Percentiles rank a stretch among this genome's conserved stretches.
phyloP scores from a whole-genome alignment of 192 early-diverging fungal genomes.

The Gryganskiella cystojenkinii region DNA sequence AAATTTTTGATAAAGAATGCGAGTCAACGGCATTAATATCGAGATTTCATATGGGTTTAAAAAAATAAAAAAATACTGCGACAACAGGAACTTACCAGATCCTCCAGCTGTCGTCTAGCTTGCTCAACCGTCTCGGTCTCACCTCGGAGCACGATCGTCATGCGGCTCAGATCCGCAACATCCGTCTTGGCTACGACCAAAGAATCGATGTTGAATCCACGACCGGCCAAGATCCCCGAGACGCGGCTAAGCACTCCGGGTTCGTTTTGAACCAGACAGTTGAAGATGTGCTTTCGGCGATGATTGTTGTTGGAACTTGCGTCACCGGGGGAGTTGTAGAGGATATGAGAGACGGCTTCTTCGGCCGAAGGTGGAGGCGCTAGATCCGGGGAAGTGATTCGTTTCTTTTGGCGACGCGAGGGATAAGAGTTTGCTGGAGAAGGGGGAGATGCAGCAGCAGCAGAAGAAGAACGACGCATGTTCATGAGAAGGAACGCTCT shows the following conservation, averaged over 20 bases:
- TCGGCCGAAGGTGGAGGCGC: constrained; percentile 64
- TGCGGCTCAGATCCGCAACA: constrained; percentile 88
- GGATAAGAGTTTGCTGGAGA: too few relatives aligned
- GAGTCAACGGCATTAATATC: background rate
- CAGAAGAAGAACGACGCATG: constrained; percentile 18
- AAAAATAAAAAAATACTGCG: background rate
- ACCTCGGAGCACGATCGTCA: constrained; percentile 94
- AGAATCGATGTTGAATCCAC: constrained; percentile 98
- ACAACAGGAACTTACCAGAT: constrained; percentile 72
- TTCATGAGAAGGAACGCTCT: too few relatives aligned
- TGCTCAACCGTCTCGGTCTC: constrained; percentile 86
- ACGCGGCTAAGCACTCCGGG: constrained; percentile 83
- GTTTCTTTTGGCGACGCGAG: too few relatives aligned
- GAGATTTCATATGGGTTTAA: background rate
- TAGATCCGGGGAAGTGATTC: too few relatives aligned
- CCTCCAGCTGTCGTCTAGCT: constrained; percentile 92
- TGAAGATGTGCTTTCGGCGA: constrained; percentile 93
- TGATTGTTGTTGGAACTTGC: constrained; percentile 57
- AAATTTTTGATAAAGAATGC: background rate
- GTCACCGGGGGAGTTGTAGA: constrained; percentile 86
- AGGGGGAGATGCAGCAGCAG: constrained; percentile 36
- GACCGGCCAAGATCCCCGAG: constrained; percentile 90
- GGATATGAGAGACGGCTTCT: constrained; percentile 94
- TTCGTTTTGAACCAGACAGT: constrained; percentile 93
- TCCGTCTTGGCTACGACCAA: constrained; percentile 97